Percentiles rank a stretch among this genome's conserved stretches.
Evolutionary conservation across 108 stramenopile species (phyloP).

Genomic region (Conticribra weissflogii): DNA sequence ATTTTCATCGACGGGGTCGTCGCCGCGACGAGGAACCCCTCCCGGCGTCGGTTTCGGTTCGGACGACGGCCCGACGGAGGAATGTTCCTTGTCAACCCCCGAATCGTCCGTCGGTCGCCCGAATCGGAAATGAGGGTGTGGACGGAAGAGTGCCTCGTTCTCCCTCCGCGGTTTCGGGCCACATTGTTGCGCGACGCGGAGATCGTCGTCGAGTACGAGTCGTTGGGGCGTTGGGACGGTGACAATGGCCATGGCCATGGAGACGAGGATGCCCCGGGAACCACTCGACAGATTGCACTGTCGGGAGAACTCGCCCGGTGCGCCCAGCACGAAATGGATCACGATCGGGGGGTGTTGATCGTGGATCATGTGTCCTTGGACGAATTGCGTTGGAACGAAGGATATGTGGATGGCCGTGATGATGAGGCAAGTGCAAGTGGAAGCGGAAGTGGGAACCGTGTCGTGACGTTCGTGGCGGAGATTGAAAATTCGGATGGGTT

Average conservation of each 20-base stretch:
- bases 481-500: conserved; percentile 60
- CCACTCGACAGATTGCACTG: conserved; percentile 35
- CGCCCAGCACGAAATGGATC: conserved; percentile 87
- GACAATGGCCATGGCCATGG: too few species aligned
- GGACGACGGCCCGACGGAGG: conserved; percentile 9
- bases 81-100: conserved; percentile 73
- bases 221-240: too few species aligned
- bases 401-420: too few species aligned
- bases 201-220: conserved; percentile 66
- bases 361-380: conserved; percentile 79
- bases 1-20: conserved; percentile 62
- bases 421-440: too few species aligned
- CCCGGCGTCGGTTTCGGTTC: neutral
- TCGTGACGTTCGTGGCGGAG: conserved; percentile 63
- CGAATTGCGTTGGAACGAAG: conserved; percentile 64
- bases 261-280: conserved; percentile 15
- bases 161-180: conserved; percentile 77
- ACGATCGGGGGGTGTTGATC: conserved; percentile 82
- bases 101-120: conserved; percentile 66
- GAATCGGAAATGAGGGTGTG: conserved; percentile 78
- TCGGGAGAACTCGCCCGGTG: conserved; percentile 67
- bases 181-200: conserved; percentile 75
- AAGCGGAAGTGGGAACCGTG: too few species aligned
- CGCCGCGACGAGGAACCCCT: too few species aligned
- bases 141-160: conserved; percentile 82